Percentiles rank a stretch among this genome's conserved stretches.
phyloP scores from a whole-genome alignment of 352 stramenopile species.

The Peronospora farinosa region DNA sequence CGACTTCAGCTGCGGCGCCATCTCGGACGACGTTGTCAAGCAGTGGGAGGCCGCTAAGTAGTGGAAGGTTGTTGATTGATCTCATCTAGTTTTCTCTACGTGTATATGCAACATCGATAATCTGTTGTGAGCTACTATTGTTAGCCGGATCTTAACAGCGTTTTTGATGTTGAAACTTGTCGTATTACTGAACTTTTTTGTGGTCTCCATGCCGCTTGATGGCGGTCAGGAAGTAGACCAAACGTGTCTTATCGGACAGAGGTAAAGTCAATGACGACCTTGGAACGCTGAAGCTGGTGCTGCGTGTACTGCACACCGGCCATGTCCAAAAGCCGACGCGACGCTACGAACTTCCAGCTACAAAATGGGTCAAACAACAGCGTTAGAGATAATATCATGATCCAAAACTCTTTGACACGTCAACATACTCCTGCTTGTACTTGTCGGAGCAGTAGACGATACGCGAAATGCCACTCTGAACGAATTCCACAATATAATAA shows the following conservation, averaged over 20 bases:
- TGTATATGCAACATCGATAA: slow-evolving; percentile 6
- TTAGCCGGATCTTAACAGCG: slow-evolving; percentile 11
- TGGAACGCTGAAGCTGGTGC: slow-evolving; percentile 47
- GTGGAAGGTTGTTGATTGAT: slow-evolving; percentile 32
- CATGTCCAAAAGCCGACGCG: slow-evolving; percentile 84
- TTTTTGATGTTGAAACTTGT: slow-evolving; percentile 7
- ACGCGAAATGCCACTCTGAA: slow-evolving; percentile 89
- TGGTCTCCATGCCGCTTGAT: slow-evolving; percentile 10
- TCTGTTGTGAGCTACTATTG: slow-evolving; percentile 1
- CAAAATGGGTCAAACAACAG: slow-evolving; percentile 8
- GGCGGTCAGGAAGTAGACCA: background rate
- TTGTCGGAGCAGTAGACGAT: slow-evolving; percentile 97
- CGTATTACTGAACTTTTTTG: background rate
- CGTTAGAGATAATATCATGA: slow-evolving; percentile 5
- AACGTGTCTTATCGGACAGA: slow-evolving; percentile 25
- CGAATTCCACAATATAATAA: slow-evolving; percentile 1
- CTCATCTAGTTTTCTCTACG: background rate
- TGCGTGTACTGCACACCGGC: slow-evolving; percentile 56
- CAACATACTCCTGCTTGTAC: slow-evolving; percentile 82
- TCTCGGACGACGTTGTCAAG: slow-evolving; percentile 47
- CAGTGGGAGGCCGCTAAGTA: slow-evolving; percentile 49
- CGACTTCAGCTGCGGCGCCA: slow-evolving; percentile 44
- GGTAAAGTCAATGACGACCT: slow-evolving; percentile 70
- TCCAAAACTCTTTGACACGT: background rate
- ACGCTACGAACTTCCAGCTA: slow-evolving; percentile 86